Percentiles rank a stretch among this genome's conserved stretches.
Evolutionary conservation across 1,139 yeast species (phyloP).

Genomic region (Candida labiduridarum): DNA sequence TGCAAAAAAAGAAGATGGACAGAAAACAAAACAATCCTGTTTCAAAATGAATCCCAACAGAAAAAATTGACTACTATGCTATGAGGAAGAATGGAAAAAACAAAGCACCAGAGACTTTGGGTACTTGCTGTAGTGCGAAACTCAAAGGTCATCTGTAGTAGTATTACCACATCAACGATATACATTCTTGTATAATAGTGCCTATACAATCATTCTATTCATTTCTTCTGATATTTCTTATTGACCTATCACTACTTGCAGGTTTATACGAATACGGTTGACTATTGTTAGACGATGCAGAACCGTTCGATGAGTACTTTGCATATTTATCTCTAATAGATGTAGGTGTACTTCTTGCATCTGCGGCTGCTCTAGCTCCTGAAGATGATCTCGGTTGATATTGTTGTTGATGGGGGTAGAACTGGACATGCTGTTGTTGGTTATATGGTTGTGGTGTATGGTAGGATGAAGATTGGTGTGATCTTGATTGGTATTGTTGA

Average conservation of each 20-base stretch:
- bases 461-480: background rate
- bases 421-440: slow-evolving; percentile 1
- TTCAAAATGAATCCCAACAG: background rate
- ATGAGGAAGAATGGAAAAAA: too few relatives aligned
- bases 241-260: slow-evolving; percentile 22
- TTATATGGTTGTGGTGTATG: background rate
- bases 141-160: background rate
- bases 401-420: background rate
- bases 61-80: background rate
- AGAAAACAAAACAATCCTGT: background rate
- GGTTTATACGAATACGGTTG: slow-evolving; percentile 13
- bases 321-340: slow-evolving; percentile 38
- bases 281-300: background rate
- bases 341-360: slow-evolving; percentile 6
- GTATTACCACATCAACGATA: background rate
- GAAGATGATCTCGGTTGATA: background rate
- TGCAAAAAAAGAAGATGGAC: background rate
- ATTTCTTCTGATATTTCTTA: slow-evolving; percentile 26
- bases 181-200: background rate
- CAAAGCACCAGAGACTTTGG: too few relatives aligned
- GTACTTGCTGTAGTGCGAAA: background rate
- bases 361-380: slow-evolving; percentile 1
- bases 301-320: slow-evolving; percentile 23
- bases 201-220: slow-evolving; percentile 9
- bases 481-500: slow-evolving; percentile 1